Conservation (phyloP, 768 basidiomycete species). For the Leccinum variicolor region DNA sequence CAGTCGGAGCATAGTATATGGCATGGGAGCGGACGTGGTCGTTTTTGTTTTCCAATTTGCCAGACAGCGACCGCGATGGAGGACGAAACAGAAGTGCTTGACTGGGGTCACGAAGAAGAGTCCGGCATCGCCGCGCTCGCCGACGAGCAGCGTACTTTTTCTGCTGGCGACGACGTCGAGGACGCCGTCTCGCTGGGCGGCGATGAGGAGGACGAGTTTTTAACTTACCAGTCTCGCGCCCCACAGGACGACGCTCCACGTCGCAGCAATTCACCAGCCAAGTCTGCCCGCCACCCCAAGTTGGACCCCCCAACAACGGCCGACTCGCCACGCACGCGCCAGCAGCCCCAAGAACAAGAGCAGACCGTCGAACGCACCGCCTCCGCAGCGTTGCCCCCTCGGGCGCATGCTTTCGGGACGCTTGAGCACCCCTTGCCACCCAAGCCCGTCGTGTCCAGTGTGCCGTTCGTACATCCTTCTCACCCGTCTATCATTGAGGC, state of each 20-base stretch:
- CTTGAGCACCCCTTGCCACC: constrained; percentile 68
- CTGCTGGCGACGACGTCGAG: constrained; percentile 44
- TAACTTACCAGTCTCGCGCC: constrained; percentile 39
- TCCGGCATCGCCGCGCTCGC: constrained; percentile 39
- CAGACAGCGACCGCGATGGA: constrained; percentile 42
- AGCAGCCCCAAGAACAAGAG: constrained; percentile 9
- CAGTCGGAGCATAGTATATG: constrained; percentile 9
- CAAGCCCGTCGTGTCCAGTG: constrained; percentile 53
- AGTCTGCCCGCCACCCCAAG: constrained; percentile 8
- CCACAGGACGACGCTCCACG: constrained; percentile 17
- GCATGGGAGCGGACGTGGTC: constrained; percentile 9
- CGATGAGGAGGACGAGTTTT: constrained; percentile 65
- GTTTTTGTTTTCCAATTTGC: constrained; percentile 1
- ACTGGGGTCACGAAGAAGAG: constrained; percentile 63
- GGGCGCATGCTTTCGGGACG: constrained; percentile 7
- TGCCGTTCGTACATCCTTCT: constrained; percentile 53
- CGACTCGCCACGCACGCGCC: constrained; percentile 2
- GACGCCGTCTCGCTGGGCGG: constrained; percentile 71
- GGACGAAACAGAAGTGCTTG: constrained; percentile 65
- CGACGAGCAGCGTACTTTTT: constrained; percentile 34
- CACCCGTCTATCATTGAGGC: constrained; percentile 59
- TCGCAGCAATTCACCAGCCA: constrained; percentile 19
- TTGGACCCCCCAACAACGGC: constrained; percentile 11
- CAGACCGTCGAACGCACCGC: constrained; percentile 12
- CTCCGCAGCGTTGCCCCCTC: constrained; percentile 19